phyloP scores from a whole-genome alignment of 805 yeast genomes.

The Jamesozyma lodderae region DNA sequence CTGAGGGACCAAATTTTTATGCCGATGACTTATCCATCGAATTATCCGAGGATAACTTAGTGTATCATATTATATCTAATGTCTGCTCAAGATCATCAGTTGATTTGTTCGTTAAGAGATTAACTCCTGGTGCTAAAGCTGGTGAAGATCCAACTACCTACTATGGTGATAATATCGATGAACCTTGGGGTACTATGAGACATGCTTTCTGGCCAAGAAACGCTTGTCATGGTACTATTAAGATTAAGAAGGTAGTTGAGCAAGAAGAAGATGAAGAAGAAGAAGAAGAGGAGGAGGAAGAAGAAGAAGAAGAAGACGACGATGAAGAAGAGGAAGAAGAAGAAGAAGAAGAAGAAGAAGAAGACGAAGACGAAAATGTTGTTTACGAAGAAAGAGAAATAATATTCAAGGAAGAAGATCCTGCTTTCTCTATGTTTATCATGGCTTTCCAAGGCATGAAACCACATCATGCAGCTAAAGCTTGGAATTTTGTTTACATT shows the following conservation, averaged over 20 bases:
- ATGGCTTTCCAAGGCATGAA: conserved; percentile 98
- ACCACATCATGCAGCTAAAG: conserved; percentile 96
- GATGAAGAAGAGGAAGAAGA: conserved; percentile 11
- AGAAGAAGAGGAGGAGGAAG: conserved; percentile 15
- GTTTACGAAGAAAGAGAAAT: conserved; percentile 17
- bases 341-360: conserved; percentile 10
- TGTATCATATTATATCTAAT: conserved; percentile 48
- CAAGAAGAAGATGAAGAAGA: conserved; percentile 10
- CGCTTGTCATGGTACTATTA: conserved; percentile 54
- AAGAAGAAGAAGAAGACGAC: conserved; percentile 11
- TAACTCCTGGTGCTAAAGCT: conserved; percentile 76
- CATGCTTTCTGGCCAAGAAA: conserved; percentile 96
- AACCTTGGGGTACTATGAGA: conserved; percentile 97
- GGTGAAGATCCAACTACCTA: conserved; percentile 80
- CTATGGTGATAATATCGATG: conserved; percentile 73
- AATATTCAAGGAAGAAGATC: conserved; percentile 19
- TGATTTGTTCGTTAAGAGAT: conserved; percentile 52
- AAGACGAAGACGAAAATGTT: conserved; percentile 13
- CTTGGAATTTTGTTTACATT: conserved; percentile 91
- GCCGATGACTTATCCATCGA: conserved; percentile 67
- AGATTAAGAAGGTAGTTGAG: conserved; percentile 23
- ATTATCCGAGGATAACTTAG: conserved; percentile 43
- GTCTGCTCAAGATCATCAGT: conserved; percentile 65
- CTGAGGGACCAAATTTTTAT: conserved; percentile 66
- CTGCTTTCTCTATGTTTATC: conserved; percentile 64